Evolutionary conservation across 768 basidiomycete genomes (phyloP).

Genomic region (Suillus variegatus): DNA sequence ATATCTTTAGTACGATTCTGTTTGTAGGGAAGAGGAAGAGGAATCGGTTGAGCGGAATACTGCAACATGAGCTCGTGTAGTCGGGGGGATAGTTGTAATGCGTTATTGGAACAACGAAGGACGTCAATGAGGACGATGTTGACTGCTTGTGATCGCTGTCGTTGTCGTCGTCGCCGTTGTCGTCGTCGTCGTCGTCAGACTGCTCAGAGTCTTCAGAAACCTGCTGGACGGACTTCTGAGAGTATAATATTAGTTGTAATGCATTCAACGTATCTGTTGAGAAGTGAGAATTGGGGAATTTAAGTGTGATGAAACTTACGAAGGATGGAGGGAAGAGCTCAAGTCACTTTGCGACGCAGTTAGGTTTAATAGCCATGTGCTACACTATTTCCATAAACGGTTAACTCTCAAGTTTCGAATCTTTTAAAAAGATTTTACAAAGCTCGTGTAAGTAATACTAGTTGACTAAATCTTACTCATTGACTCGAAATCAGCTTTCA

Average conservation of each 20-base stretch:
- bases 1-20: conserved; percentile 32
- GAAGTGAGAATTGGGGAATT: too few species aligned
- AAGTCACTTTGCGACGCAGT: conserved; percentile 3
- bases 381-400: background rate
- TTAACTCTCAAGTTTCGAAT: background rate
- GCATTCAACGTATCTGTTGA: conserved; percentile 36
- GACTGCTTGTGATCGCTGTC: background rate
- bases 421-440: background rate
- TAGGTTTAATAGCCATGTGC: background rate
- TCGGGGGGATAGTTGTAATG: conserved; percentile 28
- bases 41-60: conserved; percentile 41
- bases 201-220: conserved; percentile 11
- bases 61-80: conserved; percentile 57
- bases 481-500: background rate
- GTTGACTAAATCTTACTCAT: too few species aligned
- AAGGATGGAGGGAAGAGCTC: conserved; percentile 10
- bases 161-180: background rate
- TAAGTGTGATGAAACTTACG: conserved; percentile 11
- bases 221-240: conserved; percentile 55
- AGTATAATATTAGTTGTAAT: conserved; percentile 37
- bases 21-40: conserved; percentile 34
- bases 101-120: conserved; percentile 25
- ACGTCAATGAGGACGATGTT: conserved; percentile 49
- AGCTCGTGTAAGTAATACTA: too few species aligned
- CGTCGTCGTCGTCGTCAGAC: background rate